Conservation (phyloP, 2,329 filamentous ascomycete species). For the Penicillium thymicola region DNA sequence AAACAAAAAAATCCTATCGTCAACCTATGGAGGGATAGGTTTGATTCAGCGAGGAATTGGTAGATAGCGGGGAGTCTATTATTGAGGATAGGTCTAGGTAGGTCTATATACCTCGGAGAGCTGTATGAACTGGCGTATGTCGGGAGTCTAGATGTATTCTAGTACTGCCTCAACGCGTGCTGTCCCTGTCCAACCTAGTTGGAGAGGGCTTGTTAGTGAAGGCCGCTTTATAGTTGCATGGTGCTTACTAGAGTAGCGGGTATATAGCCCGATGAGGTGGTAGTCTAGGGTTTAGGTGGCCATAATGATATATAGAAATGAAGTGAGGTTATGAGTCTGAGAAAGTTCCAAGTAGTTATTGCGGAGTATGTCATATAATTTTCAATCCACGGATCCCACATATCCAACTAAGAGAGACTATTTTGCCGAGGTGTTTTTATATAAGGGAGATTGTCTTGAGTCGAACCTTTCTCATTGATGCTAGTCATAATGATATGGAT, state of each 20-base stretch:
- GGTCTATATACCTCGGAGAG: too few species aligned
- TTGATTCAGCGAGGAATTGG: too few species aligned
- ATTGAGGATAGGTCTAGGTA: too few species aligned
- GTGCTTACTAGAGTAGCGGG: constrained; percentile 34
- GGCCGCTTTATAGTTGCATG: background rate
- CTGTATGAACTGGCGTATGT: too few species aligned
- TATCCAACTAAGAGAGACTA: background rate
- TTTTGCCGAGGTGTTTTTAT: background rate
- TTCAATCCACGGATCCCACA: background rate
- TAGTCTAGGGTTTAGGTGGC: constrained; percentile 18
- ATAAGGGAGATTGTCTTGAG: background rate
- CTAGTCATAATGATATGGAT: constrained; percentile 2
- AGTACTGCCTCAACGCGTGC: too few species aligned
- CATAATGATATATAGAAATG: background rate
- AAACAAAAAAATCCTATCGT: too few species aligned
- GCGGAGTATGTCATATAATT: background rate
- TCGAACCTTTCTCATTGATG: background rate
- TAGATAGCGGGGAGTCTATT: too few species aligned
- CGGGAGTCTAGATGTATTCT: too few species aligned
- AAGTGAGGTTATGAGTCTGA: background rate
- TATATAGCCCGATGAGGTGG: constrained; percentile 30
- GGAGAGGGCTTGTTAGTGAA: too few species aligned
- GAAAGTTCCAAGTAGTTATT: background rate
- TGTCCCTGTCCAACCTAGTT: too few species aligned
- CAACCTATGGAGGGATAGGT: too few species aligned